Percentiles rank a stretch among this genome's conserved stretches.
Conservation (phyloP, 129 eudicot species). For the Saposhnikovia divaricata region DNA sequence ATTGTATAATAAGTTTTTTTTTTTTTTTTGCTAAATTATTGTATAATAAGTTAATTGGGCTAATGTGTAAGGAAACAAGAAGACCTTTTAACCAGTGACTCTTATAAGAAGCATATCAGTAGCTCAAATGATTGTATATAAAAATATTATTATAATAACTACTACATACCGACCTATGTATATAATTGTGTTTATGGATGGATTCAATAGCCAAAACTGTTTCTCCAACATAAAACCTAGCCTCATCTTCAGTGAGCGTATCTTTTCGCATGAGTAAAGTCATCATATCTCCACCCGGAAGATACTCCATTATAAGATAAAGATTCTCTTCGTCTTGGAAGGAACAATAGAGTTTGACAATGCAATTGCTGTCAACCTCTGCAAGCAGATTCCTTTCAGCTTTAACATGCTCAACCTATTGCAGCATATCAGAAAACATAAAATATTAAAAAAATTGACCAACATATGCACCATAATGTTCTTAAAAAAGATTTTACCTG, state of each 20-base stretch:
- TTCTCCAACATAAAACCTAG: constrained; percentile 85
- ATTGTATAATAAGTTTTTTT: background rate
- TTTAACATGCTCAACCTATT: constrained; percentile 94
- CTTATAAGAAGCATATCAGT: background rate
- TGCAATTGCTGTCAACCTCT: constrained; percentile 95
- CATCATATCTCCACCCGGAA: constrained; percentile 99
- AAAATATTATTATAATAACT: constrained; percentile 6
- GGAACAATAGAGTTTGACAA: constrained; percentile 91
- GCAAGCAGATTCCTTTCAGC: constrained; percentile 95
- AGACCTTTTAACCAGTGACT: background rate
- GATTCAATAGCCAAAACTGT: constrained; percentile 94
- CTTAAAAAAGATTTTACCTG: constrained; percentile 43
- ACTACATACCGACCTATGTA: constrained; percentile 60
- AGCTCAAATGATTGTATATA: background rate
- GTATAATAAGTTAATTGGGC: background rate
- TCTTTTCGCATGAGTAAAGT: constrained; percentile 90
- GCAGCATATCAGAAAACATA: constrained; percentile 4
- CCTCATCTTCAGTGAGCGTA: constrained; percentile 84
- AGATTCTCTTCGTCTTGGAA: constrained; percentile 94
- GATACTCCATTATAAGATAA: constrained; percentile 89
- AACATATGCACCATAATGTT: background rate
- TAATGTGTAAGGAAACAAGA: background rate
- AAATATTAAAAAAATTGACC: constrained; percentile 8
- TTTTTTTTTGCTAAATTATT: too few relatives aligned
- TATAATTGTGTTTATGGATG: constrained; percentile 89